These are phyloP conservation scores for Vaccinium vitisidaea DNA, from an alignment of 148 eudicot species.

Conservation along the genomic window DNA sequence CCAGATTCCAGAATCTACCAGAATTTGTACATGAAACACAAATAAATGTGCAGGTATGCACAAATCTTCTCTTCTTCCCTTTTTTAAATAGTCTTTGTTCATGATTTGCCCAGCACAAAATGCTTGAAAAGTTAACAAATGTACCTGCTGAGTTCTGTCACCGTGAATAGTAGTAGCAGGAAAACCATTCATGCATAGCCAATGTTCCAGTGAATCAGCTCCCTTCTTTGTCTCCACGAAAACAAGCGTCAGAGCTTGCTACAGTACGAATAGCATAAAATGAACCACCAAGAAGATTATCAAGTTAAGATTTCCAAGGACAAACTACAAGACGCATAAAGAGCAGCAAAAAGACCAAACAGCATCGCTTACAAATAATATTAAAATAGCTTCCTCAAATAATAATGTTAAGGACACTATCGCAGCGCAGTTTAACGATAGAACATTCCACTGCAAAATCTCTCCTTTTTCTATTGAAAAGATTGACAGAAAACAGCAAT, in stretches of 20 bases:
- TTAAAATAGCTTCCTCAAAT: neutral
- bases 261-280: slow-evolving; percentile 15
- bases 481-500: too few relatives aligned
- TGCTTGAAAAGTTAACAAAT: neutral
- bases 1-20: neutral
- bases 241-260: slow-evolving; percentile 58
- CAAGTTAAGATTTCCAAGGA: neutral
- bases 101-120: slow-evolving; percentile 6
- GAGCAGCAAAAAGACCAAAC: neutral
- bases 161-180: slow-evolving; percentile 62
- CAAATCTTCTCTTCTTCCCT: neutral
- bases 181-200: slow-evolving; percentile 50
- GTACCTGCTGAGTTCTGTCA: slow-evolving; percentile 59
- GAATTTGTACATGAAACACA: neutral
- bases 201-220: slow-evolving; percentile 54
- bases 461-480: neutral
- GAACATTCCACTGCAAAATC: neutral
- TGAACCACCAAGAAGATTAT: neutral
- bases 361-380: too few relatives aligned
- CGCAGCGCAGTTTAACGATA: neutral
- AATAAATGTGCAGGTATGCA: neutral
- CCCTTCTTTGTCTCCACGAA: slow-evolving; percentile 62
- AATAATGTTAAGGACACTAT: neutral
- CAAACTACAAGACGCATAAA: neutral
- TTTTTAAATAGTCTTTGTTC: neutral